Evolutionary conservation across 148 eudicot genomes (phyloP), one percentile per base, ranked within the genome.

Genomic region (Silene latifolia): DNA sequence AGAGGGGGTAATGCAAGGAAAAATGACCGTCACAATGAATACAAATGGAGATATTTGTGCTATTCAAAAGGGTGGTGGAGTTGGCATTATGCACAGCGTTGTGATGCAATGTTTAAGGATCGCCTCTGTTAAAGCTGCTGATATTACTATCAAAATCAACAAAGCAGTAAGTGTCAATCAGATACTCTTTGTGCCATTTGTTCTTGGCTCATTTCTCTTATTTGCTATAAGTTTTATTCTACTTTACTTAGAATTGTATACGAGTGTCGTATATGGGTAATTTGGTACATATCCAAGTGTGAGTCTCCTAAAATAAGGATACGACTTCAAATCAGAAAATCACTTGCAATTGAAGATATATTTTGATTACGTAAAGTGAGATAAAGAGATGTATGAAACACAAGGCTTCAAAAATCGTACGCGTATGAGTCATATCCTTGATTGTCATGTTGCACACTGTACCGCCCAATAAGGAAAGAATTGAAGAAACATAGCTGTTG

Each of bases 11-110:
- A 92, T 88, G 92, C 89, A 84, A 70, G 96, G 97, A 76, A 90
- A 88, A 81, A 80, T 95, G 89, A 90, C 92, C 48, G 87, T 83
- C 63, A 92, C 96, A 12, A 69, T 95, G 47, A 95, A 95, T 76
- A 83, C 90, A 72, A 90, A 92, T 83, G 97, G 97, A 54, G 99
- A 95, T 74, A 76, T 92, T 46, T 95, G 99, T 76, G 86, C 97
- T 65, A 88, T 95, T 80, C 99, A 95, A 77, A 95, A 95, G 81
- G 89, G 91, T 72, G 98, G 98, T 79, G 96, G 94, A 73, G 90
- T 73, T 21, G 99, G 94, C 78, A 83, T 95, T 76, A 74, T 87
- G 82, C 88, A 86, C 46, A 87, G 88, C 80, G 88, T 86, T 53
- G 85, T 95, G 46, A 86, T 88, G 89, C 91, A 89, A 75, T 95